Base-by-base conservation (phyloP, 2,329 filamentous ascomycete genomes). In the Pseudogymnoascus sp. region DNA sequence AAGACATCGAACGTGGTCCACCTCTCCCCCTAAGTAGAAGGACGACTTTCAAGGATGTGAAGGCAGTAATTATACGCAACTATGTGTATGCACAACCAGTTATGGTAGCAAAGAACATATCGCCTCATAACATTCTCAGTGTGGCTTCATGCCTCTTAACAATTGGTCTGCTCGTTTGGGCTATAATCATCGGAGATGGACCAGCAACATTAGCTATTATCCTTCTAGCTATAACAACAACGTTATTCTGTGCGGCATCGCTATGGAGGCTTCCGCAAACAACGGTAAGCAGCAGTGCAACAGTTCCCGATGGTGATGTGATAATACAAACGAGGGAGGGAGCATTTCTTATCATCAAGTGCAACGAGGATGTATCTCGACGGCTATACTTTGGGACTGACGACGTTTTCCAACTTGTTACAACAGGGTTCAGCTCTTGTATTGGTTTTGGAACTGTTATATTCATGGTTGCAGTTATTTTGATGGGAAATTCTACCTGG, bases 401-500 rank as follows among this genome's bases (percentile, higher is more conserved):
- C 63, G 77, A 81, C 4, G 4, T 66, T 85, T 82, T 71, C 68
- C 78, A 36, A 85, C 83, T 65, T 73, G 75, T 29, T 76, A 83
- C 59, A 72, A 72, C 70, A 8, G 66, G 68, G 3, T 82, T 83
- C 68, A 76, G 78, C 27, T 69, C 73, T 0, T 75, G 83, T 15
- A 82, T 84, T 75, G 81, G 78, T 0, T 42, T 79, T 2, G 82
- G 80, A 37, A 85, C 82, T 21, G 75, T 81, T 3, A 65, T 84
- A 36, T 75, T 85, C 55, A 85, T 85, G 82, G 68, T 80, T 5
- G 76, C 79, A 5, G 80, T 85, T 13, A 79, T 85, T 29, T 72
- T 84, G 27, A 71, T 86, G 52, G 82, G 82, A 2, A 85, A 85
- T 69, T 82, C 80, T 69, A 77, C 76, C n/a, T 84, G 81, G 78